Evolutionary conservation across 768 basidiomycete genomes (phyloP).

Genomic region (Leucocoprinus birnbaumii): DNA sequence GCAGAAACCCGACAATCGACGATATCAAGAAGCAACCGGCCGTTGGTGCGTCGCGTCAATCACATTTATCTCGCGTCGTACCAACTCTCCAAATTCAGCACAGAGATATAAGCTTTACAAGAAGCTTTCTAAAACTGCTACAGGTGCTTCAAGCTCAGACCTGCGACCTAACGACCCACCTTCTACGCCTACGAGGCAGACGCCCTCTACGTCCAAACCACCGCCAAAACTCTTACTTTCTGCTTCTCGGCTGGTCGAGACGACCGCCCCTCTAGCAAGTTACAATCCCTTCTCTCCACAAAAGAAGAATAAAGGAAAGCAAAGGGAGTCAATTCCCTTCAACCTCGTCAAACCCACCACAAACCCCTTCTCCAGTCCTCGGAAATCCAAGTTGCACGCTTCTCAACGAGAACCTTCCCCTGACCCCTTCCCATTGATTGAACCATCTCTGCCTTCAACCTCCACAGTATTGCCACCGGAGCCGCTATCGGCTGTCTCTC

Average conservation of each 20-base stretch:
- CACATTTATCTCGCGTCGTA: constrained; percentile 5
- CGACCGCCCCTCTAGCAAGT: constrained; percentile 48
- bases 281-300: constrained; percentile 81
- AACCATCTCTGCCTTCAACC: constrained; percentile 17
- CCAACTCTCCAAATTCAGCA: constrained; percentile 38
- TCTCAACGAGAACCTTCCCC: constrained; percentile 25
- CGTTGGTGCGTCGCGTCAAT: constrained; percentile 50
- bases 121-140: constrained; percentile 54
- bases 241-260: constrained; percentile 48
- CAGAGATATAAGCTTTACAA: constrained; percentile 84
- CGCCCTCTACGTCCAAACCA: constrained; percentile 26
- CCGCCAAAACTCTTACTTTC: constrained; percentile 37
- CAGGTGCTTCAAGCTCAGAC: constrained; percentile 12
- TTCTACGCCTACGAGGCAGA: constrained; percentile 34
- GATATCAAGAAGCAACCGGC: constrained; percentile 63
- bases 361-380: constrained; percentile 47
- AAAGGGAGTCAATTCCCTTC: constrained; percentile 18
- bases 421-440: constrained; percentile 35
- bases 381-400: constrained; percentile 26
- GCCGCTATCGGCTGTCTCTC: constrained; percentile 46
- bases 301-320: constrained; percentile 55
- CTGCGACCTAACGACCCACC: constrained; percentile 23
- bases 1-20: constrained; percentile 59
- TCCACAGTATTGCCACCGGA: constrained; percentile 15
- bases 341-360: constrained; percentile 20